Conservation (phyloP, 495 filamentous ascomycete genomes). For the Bacidia gigantensis region DNA sequence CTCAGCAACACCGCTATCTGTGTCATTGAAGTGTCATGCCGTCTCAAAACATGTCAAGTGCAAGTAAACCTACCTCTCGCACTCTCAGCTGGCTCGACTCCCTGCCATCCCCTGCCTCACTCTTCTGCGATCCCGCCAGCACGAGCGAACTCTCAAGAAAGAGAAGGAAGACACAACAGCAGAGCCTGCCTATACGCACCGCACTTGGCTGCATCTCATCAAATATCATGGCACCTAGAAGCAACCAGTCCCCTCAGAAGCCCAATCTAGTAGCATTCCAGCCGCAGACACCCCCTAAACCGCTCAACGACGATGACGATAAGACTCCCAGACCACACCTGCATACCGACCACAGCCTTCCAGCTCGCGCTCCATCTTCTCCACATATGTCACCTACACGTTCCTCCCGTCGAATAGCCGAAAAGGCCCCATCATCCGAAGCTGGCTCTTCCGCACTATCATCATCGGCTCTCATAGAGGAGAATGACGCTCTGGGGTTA, state of each 20-base stretch:
- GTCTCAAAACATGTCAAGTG: not conserved
- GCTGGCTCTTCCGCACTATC: not conserved
- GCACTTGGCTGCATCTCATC: not conserved
- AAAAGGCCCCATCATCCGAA: not conserved
- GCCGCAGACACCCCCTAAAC: not conserved
- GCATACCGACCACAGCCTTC: not conserved
- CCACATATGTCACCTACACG: not conserved
- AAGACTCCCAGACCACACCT: not conserved
- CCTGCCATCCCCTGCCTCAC: not conserved
- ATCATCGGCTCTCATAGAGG: not conserved
- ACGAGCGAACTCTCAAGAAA: not conserved
- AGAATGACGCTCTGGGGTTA: not conserved
- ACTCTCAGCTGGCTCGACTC: not conserved
- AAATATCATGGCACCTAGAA: not conserved
- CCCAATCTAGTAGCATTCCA: too few relatives aligned
- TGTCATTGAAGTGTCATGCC: not conserved
- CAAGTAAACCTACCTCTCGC: not conserved
- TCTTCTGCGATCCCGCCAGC: not conserved
- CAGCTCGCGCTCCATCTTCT: not conserved
- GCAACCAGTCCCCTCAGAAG: not conserved
- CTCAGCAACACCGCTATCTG: not conserved
- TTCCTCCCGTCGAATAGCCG: not conserved
- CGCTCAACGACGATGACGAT: not conserved
- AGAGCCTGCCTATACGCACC: too few relatives aligned
- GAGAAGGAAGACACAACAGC: not conserved